Base-by-base conservation (phyloP, 2,329 filamentous ascomycete species). In the Aspergillus cejpii region DNA sequence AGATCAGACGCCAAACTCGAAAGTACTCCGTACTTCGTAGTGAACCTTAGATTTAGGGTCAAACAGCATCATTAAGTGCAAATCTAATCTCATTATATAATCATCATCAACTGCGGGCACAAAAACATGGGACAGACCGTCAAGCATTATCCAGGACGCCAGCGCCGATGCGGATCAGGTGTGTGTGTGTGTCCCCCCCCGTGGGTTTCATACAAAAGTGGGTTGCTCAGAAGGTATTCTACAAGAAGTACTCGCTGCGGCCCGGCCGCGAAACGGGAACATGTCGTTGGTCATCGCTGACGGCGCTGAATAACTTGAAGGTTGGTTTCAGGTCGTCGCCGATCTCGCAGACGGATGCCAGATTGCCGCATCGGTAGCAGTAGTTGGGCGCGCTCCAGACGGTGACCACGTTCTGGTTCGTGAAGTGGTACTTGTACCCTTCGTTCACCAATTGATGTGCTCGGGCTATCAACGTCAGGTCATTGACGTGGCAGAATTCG, bases 341-440 rank as follows among this genome's bases (percentile, higher is more conserved):
- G 21, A 96, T 82, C 41, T 89, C 89, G 83, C 95, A 95, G 64
- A 96, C 94, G 4, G 78, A 82, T 15, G 82, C 82, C 49, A 85
- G 87, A 70, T 98, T 98, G 62, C 92, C 92, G 63, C 91, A 98
- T 68, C 91, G 81, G 76, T 98, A 97, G 75, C 91, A 97, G 76
- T 97, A 97, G 69, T 91, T 91, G 49, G 86, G 86, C 31, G 86
- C 86, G 82, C 62, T 80, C 77, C 82, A 85, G 19, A 85, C 82
- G 1, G 82, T 85, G 14, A 95, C 90, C 33, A 96, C 90, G 10
- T 94, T 94, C 70, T 92, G 91, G 65, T 95, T 87, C 43, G 85
- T 78, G 70, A 97, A 97, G 65, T 97, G 91, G 66, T 94, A 97
- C 80, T 87, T 87, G 72, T 85, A 87, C 46, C 83, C 83, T 67